These are phyloP conservation scores for Taphrina flavorubra DNA, from an alignment of 1,139 yeast genomes.

Conservation along the genomic window DNA sequence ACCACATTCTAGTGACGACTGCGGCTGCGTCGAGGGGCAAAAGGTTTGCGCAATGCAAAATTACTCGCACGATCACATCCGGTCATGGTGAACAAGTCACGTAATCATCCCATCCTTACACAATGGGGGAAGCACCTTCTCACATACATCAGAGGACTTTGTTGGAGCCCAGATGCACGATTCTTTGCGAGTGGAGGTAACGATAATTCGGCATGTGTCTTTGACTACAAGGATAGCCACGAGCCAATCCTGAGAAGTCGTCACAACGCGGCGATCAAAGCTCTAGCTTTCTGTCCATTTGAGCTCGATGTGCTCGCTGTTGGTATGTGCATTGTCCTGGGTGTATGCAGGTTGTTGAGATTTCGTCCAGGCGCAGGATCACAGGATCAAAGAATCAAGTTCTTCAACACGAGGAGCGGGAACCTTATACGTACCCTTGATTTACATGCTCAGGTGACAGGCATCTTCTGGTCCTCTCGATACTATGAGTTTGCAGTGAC, in stretches of 20 bases:
- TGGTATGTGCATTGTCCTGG: constrained; percentile 49
- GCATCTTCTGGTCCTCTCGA: constrained; percentile 73
- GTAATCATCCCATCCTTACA: not conserved
- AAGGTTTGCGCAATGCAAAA: not conserved
- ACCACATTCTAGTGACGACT: not conserved
- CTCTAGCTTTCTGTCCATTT: constrained; percentile 75
- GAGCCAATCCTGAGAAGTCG: constrained; percentile 36
- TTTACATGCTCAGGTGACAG: constrained; percentile 77
- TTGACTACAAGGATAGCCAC: constrained; percentile 16
- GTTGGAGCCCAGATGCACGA: constrained; percentile 42
- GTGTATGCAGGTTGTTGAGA: not conserved
- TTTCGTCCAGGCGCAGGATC: constrained; percentile 85
- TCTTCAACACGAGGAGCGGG: constrained; percentile 85
- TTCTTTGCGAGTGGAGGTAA: constrained; percentile 44
- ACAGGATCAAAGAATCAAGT: constrained; percentile 76
- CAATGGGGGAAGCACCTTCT: not conserved
- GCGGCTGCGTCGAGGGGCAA: not conserved
- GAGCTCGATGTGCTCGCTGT: constrained; percentile 67
- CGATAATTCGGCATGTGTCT: constrained; percentile 40
- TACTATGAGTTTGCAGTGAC: constrained; percentile 73
- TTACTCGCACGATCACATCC: not conserved
- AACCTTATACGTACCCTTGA: constrained; percentile 62
- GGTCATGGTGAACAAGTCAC: constrained; percentile 34
- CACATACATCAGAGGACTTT: constrained; percentile 35
- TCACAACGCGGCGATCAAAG: constrained; percentile 59